These are phyloP conservation scores for Aaosphaeria pasadenensis DNA, from an alignment of 2,329 filamentous ascomycete species.

Conservation along the genomic window DNA sequence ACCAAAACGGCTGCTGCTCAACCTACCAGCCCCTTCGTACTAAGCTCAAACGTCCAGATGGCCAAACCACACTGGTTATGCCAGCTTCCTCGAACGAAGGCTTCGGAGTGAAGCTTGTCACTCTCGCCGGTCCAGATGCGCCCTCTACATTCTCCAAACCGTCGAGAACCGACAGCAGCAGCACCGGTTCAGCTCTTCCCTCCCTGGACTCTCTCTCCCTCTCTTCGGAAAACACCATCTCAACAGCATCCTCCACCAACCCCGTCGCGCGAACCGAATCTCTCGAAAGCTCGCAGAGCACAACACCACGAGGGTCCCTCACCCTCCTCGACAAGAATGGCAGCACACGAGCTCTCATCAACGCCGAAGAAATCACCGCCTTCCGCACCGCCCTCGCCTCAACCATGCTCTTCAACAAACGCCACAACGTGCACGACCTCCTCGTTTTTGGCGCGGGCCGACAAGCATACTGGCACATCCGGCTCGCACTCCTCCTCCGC, in stretches of 20 bases:
- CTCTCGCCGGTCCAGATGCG: slow-evolving; percentile 40
- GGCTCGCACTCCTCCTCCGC: slow-evolving; percentile 73
- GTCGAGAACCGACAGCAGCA: slow-evolving; percentile 20
- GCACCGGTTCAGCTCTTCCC: slow-evolving; percentile 31
- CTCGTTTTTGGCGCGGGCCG: slow-evolving; percentile 84
- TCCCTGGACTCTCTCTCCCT: slow-evolving; percentile 32
- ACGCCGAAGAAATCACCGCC: slow-evolving; percentile 66
- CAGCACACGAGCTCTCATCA: slow-evolving; percentile 60
- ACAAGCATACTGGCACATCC: slow-evolving; percentile 93
- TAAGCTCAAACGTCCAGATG: slow-evolving; percentile 58
- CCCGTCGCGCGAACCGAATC: slow-evolving; percentile 9
- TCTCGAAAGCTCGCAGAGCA: slow-evolving; percentile 22
- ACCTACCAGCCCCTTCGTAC: slow-evolving; percentile 62
- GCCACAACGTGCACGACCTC: slow-evolving; percentile 69
- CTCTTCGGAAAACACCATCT: slow-evolving; percentile 19
- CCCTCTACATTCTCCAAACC: slow-evolving; percentile 11
- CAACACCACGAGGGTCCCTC: slow-evolving; percentile 56
- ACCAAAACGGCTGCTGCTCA: slow-evolving; percentile 54
- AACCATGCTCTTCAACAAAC: slow-evolving; percentile 60
- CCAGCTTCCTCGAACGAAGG: slow-evolving; percentile 59
- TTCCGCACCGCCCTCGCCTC: slow-evolving; percentile 66
- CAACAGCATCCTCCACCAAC: slow-evolving; percentile 16
- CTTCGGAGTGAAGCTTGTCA: slow-evolving; percentile 65
- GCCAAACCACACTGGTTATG: slow-evolving; percentile 65
- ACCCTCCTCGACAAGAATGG: slow-evolving; percentile 59